Percentiles rank a stretch among this genome's conserved stretches.
phyloP scores from a whole-genome alignment of 139 green algal genomes.

The Axilococcus clingmanii region DNA sequence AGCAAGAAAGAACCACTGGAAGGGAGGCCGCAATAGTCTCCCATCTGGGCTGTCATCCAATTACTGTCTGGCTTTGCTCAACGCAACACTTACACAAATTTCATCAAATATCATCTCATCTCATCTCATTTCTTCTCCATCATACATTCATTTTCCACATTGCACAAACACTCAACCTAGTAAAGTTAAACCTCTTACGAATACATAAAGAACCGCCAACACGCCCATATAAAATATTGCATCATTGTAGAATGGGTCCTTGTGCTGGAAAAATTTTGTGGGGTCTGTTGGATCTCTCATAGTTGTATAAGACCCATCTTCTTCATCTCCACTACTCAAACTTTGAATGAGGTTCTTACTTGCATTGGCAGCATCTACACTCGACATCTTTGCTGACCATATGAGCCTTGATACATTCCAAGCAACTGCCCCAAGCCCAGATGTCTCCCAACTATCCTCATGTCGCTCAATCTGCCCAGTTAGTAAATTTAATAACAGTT shows the following conservation, averaged over 20 bases:
- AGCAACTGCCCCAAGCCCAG: constrained; percentile 14
- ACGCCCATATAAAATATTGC: constrained; percentile 8
- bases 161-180: too few relatives aligned
- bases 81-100: too few relatives aligned
- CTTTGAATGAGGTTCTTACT: constrained; percentile 12
- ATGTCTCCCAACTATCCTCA: constrained; percentile 48
- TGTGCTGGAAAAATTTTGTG: constrained; percentile 44
- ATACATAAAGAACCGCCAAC: constrained; percentile 22
- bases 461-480: constrained; percentile 47
- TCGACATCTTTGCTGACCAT: constrained; percentile 8
- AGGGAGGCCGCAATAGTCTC: too few relatives aligned
- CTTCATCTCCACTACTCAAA: constrained; percentile 20
- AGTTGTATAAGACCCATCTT: not conserved
- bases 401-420: constrained; percentile 12
- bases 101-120: too few relatives aligned
- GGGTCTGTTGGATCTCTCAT: constrained; percentile 34
- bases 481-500: constrained; percentile 52
- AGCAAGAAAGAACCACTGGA: too few relatives aligned
- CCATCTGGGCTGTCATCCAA: too few relatives aligned
- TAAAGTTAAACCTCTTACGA: constrained; percentile 21
- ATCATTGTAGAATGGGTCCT: constrained; percentile 25
- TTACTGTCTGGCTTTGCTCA: too few relatives aligned
- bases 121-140: too few relatives aligned
- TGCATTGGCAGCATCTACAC: not conserved
- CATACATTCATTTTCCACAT: too few relatives aligned